Evolutionary conservation across 768 basidiomycete genomes (phyloP).

Genomic region (Gymnopilus junonius): DNA sequence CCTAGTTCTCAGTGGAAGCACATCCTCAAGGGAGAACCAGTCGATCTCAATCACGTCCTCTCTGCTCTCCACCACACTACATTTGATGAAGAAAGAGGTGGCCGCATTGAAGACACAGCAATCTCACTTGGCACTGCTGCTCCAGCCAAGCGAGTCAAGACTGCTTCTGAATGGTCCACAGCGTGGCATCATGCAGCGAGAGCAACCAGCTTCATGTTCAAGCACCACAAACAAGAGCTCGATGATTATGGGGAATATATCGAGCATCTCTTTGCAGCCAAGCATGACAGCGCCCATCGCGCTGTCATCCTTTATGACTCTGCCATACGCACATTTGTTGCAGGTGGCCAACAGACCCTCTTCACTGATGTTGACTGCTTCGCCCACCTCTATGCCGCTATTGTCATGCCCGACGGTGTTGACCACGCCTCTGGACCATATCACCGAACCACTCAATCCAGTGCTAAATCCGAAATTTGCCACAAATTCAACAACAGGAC

Average conservation of each 20-base stretch:
- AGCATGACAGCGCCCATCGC: neutral
- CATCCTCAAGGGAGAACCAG: slow-evolving; percentile 23
- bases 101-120: slow-evolving; percentile 20
- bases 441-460: neutral
- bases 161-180: slow-evolving; percentile 23
- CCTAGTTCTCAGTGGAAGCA: slow-evolving; percentile 6
- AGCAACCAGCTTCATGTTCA: slow-evolving; percentile 29
- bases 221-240: slow-evolving; percentile 25
- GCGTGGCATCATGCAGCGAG: slow-evolving; percentile 21
- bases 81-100: slow-evolving; percentile 10
- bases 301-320: slow-evolving; percentile 35
- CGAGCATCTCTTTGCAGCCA: slow-evolving; percentile 20
- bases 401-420: slow-evolving; percentile 11
- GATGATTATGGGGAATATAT: slow-evolving; percentile 28
- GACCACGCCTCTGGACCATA: neutral
- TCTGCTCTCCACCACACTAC: slow-evolving; percentile 15
- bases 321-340: slow-evolving; percentile 28
- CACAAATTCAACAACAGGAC: neutral
- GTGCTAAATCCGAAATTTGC: neutral
- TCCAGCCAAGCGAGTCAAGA: slow-evolving; percentile 16
- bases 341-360: slow-evolving; percentile 12
- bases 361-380: slow-evolving; percentile 25
- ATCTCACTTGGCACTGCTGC: slow-evolving; percentile 10
- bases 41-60: slow-evolving; percentile 34
- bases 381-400: slow-evolving; percentile 7